A percentile compares a stretch with the other conserved stretches of the same genome.
Evolutionary conservation across 2,329 filamentous ascomycete species (phyloP).

Genomic region (Colletotrichum tabaci): DNA sequence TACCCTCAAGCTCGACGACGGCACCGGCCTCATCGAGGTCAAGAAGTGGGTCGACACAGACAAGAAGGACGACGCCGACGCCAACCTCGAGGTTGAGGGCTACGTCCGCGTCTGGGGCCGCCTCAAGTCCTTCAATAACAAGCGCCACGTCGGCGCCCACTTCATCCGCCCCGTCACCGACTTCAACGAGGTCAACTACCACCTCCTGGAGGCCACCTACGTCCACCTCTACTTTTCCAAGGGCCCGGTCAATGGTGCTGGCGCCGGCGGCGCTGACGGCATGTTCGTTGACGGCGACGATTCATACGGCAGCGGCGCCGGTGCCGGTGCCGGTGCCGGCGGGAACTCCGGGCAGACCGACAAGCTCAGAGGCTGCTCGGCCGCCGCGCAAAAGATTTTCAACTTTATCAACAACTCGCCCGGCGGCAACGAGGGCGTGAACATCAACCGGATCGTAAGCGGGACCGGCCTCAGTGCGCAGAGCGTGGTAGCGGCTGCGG

Average conservation of each 20-base stretch:
- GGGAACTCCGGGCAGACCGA: conserved; percentile 50
- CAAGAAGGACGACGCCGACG: conserved; percentile 63
- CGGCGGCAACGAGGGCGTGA: conserved; percentile 85
- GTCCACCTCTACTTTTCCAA: conserved; percentile 88
- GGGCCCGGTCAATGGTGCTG: conserved; percentile 69
- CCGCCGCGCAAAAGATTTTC: conserved; percentile 78
- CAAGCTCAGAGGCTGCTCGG: conserved; percentile 65
- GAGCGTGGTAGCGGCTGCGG: conserved; percentile 83
- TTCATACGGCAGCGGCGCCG: conserved; percentile 55
- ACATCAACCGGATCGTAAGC: conserved; percentile 82
- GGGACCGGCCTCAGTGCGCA: conserved; percentile 75
- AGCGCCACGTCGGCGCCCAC: conserved; percentile 84
- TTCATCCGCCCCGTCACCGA: conserved; percentile 85
- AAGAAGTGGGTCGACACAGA: conserved; percentile 87
- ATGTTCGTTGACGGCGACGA: conserved; percentile 71
- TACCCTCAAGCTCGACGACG: conserved; percentile 94
- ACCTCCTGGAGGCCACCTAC: conserved; percentile 90
- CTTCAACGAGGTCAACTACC: conserved; percentile 94
- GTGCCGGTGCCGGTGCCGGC: conserved; percentile 55
- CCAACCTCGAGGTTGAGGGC: conserved; percentile 77
- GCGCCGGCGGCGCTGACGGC: conserved; percentile 59
- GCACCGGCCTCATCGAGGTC: conserved; percentile 91
- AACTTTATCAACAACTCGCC: conserved; percentile 76
- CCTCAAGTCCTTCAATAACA: conserved; percentile 87
- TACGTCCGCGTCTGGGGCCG: conserved; percentile 91